Conservation (phyloP, 331 rosid species). For the Malus hybrid region DNA sequence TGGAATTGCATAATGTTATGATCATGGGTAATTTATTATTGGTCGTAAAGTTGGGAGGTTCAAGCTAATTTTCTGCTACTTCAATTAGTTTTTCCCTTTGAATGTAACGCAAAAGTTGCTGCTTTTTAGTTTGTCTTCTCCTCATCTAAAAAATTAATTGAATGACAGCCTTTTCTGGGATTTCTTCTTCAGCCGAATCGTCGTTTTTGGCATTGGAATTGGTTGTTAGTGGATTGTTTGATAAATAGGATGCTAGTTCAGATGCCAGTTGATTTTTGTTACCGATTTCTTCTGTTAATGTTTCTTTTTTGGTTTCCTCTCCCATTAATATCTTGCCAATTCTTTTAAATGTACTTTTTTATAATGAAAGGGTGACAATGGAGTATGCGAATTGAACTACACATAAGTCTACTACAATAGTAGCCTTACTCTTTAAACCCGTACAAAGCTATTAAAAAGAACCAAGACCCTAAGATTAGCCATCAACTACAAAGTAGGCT, state of each 20-base stretch:
- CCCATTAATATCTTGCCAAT: conserved; percentile 2
- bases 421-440: too few species aligned
- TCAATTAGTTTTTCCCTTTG: neutral
- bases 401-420: too few species aligned
- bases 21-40: neutral
- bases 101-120: neutral
- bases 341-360: neutral
- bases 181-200: neutral
- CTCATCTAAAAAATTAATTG: neutral
- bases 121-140: too few species aligned
- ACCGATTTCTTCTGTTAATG: neutral
- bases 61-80: neutral
- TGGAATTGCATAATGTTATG: neutral
- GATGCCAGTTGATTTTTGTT: conserved; percentile 5
- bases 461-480: too few species aligned
- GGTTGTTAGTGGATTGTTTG: neutral
- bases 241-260: neutral
- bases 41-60: neutral
- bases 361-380: too few species aligned
- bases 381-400: too few species aligned
- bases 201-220: neutral
- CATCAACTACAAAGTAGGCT: too few species aligned
- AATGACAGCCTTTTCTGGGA: neutral
- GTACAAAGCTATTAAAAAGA: too few species aligned
- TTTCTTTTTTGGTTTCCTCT: conserved; percentile 16